Evolutionary conservation across 768 basidiomycete species (phyloP), one percentile per base, ranked within the genome.

Genomic region (Collybia sp.): DNA sequence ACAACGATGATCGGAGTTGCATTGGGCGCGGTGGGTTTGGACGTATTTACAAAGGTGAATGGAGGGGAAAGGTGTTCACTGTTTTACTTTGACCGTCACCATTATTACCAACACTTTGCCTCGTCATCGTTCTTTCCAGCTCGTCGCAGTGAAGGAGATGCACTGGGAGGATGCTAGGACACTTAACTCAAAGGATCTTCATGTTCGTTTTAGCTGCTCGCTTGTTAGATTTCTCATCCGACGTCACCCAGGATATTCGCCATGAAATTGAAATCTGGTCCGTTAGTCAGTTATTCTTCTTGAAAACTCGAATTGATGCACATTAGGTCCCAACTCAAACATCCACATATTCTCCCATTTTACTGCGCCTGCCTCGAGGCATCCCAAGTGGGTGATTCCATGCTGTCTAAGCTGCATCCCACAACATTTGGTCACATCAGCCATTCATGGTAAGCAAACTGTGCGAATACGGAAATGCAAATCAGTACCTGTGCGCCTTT

Each of bases 171-270:
- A 56, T 19, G 47, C 50, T 10, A 43, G 55, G 31, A 30, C 41
- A n/a, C 47, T 45, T 12, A 50, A 58, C 42, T 66, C 64, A 1
- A 60, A 60, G 37, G 61, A 60, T 49, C 30, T 60, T 13, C 44
- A 52, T 53, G 65, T 64, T 46, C 46, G 53, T 31, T 31, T 30
- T n/a, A 1, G 3, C 8, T 25, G 25, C 25, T 8, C 25, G 25
- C 25, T 25, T 25, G 4, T 25, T 25, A 25, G 8, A 25, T 25
- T 8, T 25, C 25, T 13, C 35, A 37, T 37, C 17, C 17, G 10
- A 10, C 17, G 4, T 13, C 35, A 13, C 17, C 35, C n/a, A 43
- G 42, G 31, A 10, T 5, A 31, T 43, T 6, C 42, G 31, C 13
- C 17, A 32, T 32, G 42, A 43, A 31, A 32, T 43, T 12, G 18